These are phyloP conservation scores for Pseudotulostoma volvatum DNA, from an alignment of 495 filamentous ascomycete species.

Conservation along the genomic window DNA sequence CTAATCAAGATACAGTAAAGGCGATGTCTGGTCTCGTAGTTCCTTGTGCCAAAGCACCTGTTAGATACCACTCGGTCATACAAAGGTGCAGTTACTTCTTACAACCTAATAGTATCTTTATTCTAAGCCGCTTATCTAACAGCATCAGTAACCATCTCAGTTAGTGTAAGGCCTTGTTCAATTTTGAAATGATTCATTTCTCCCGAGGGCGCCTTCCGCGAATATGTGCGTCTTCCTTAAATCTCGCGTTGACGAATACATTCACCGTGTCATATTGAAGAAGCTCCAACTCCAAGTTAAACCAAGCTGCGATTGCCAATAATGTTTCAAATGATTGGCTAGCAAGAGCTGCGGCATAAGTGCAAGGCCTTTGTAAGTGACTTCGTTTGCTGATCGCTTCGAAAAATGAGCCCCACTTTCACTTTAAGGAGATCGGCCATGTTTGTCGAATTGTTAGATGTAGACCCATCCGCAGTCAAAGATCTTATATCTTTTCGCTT, in stretches of 20 bases:
- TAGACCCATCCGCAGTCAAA: conserved; percentile 6
- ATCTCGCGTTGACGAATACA: conserved; percentile 12
- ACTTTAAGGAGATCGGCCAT: conserved; percentile 11
- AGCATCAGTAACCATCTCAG: no score
- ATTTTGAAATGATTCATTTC: conserved; percentile 1
- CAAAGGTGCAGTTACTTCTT: no score
- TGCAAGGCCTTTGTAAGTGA: conserved; percentile 2
- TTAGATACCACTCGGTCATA: no score
- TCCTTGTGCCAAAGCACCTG: conserved; percentile 13
- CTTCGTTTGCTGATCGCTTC: conserved; percentile 13
- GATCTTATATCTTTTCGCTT: conserved; percentile 1
- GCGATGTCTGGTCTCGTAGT: conserved; percentile 12
- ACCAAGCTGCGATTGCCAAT: conserved; percentile 8
- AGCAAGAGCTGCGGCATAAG: conserved; percentile 11
- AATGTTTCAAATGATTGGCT: conserved; percentile 8
- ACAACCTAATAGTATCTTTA: no score
- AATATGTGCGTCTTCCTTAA: conserved; percentile 8
- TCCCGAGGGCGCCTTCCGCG: conserved; percentile 5
- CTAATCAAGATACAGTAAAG: conserved; percentile 4
- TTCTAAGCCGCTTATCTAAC: no score
- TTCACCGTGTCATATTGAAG: conserved; percentile 11
- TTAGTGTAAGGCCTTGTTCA: conserved; percentile 11
- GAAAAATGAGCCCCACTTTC: conserved; percentile 14
- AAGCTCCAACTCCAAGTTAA: conserved; percentile 7
- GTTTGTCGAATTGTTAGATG: conserved; percentile 10